Conservation (phyloP, 208 protist species). For the Trypanosoma cruzi region DNA sequence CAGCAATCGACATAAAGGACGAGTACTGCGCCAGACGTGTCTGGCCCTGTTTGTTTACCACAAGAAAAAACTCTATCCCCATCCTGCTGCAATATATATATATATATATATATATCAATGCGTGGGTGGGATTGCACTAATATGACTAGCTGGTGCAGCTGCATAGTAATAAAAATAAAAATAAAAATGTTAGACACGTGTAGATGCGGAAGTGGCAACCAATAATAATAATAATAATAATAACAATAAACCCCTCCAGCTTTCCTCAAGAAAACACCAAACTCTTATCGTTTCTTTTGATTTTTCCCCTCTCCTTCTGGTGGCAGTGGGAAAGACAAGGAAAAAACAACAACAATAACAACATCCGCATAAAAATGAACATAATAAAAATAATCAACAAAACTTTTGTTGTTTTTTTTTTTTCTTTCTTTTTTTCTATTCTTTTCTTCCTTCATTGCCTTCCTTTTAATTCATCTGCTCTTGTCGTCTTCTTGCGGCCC, state of each 20-base stretch:
- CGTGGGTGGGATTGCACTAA: background rate
- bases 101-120: background rate
- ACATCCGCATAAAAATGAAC: background rate
- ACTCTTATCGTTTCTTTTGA: too few species aligned
- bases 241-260: background rate
- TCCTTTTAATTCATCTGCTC: too few species aligned
- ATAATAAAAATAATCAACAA: background rate
- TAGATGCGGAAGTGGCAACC: background rate
- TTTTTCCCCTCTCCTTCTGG: background rate
- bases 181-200: background rate
- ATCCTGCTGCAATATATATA: constrained; percentile 25
- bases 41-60: constrained; percentile 98
- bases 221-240: background rate
- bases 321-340: background rate
- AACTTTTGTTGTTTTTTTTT: too few species aligned
- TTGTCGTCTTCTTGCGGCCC: too few species aligned
- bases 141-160: background rate
- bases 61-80: constrained; percentile 95
- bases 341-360: background rate
- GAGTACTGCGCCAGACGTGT: constrained; percentile 95
- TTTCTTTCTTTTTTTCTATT: too few species aligned
- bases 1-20: constrained; percentile 66
- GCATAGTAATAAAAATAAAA: background rate
- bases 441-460: too few species aligned
- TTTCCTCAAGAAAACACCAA: too few species aligned